Base-by-base conservation (phyloP, 208 protist genomes). In the Leishmania aethiopica region DNA sequence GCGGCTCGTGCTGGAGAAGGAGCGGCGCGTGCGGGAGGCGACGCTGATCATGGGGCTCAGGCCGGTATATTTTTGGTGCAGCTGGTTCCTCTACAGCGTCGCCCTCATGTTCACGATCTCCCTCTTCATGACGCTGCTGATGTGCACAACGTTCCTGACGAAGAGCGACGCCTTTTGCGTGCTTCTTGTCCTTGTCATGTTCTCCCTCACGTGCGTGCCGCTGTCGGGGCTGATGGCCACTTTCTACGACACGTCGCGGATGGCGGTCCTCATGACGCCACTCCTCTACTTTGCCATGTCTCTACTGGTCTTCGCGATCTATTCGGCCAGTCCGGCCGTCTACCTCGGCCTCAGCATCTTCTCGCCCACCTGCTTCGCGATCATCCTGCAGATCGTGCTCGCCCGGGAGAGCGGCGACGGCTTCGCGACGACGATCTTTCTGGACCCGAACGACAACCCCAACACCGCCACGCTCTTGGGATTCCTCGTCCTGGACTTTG, bases 31-130 rank as follows among this genome's bases (percentile, higher is more conserved):
- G 22, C 89, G 91, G 37, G 90, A 97, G 78, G 90, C 90, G 47
- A 90, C 95, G 88, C 83, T 94, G 45, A 96, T 97, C 79, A 97
- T 97, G 94, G 94, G 94, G 32, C 83, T 97, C 19, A 66, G 42
- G 15, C 59, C 90, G 67, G 37, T 47, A 7, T 72, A 82, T 47
- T 81, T 94, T 75, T 94, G 92, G 75, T 40, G 85, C 32, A 69
- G 83, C 25, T 95, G 88, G 88, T 84, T 91, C 47, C 32, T 96
- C 1, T 57, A 93, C 74, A 89, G 88, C 79, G 60, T 85, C 32
- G 78, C 91, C 32, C 79, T 93, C 78, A 84, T 82, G 67, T 74
- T 92, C 69, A 40, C 32, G 45, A 86, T 82, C 55, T 67, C 82
- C 32, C 78, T 81, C 64, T 1, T 69, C 49, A 45, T 78, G 11